Evolutionary conservation across 2,329 filamentous ascomycete genomes (phyloP), one percentile per base, ranked within the genome.

Genomic region (Diplodia seriata): DNA sequence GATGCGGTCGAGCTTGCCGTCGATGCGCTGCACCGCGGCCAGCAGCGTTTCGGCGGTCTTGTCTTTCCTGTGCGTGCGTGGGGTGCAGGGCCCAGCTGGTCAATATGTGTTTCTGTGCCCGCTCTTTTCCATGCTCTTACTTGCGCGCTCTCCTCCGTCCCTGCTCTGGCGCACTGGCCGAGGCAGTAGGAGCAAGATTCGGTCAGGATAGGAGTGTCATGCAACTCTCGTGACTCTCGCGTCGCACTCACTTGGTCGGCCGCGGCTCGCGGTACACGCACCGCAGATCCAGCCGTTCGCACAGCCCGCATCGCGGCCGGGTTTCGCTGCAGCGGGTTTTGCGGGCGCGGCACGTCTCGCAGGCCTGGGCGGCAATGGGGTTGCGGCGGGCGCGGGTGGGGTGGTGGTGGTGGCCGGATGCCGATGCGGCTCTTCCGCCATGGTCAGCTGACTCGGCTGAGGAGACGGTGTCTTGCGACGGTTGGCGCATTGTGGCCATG

Each of bases 291-390:
- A 87, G 83, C 70, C 84, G 83, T 69, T 83, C 79, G 75, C 87
- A 90, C 18, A 85, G 84, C 67, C 85, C 81, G 74, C 88, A 90
- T 76, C 86, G 87, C 20, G 87, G 87, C 67, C 86, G 81, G 72
- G 83, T 80, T 74, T 90, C 87, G 74, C 89, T 87, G 76, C 88
- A 90, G 79, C 85, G 87, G 71, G 88, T 87, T 76, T 90, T 90
- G 71, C 87, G 85, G 62, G 76, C 78, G 59, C 86, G 83, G 75
- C 86, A 89, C 36, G 83, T 87, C 72, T 88, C 85, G 77, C 86
- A 89, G 23, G 86, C 86, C 75, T 85, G 83, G 9, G 82, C 81
- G 54, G 84, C 84, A 63, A 86, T 85, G 14, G 81, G 80, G 11
- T 82, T 83, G 36, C 68, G 62, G n/a, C 54, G 50, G 2, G 33